Evolutionary conservation across 2,329 filamentous ascomycete genomes (phyloP).

Genomic region (Fusarium sp.): DNA sequence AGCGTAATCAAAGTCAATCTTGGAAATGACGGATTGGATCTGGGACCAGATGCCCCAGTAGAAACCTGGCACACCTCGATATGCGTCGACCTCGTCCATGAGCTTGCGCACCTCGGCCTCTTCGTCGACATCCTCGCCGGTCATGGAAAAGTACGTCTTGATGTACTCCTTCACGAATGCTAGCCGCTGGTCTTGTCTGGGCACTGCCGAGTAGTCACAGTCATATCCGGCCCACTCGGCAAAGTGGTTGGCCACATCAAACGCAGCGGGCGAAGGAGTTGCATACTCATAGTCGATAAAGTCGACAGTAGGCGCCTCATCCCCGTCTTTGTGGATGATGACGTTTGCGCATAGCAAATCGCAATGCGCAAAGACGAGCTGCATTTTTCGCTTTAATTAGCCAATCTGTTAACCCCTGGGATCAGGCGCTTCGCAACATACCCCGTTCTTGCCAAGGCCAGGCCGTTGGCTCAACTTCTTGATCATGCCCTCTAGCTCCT

Average conservation of each 20-base stretch:
- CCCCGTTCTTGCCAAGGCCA: conserved; percentile 80
- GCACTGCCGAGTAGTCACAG: conserved; percentile 88
- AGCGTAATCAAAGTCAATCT: conserved; percentile 97
- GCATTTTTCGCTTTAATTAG: conserved; percentile 26
- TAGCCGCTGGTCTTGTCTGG: conserved; percentile 79
- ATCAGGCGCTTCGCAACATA: conserved; percentile 56
- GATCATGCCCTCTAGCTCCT: conserved; percentile 78
- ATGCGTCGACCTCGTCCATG: conserved; percentile 84
- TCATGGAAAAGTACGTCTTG: conserved; percentile 73
- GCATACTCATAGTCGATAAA: conserved; percentile 99
- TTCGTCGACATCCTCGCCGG: conserved; percentile 58
- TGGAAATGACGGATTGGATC: conserved; percentile 93
- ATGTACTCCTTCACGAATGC: conserved; percentile 90
- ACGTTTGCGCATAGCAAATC: conserved; percentile 97
- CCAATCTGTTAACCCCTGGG: conserved; percentile 1
- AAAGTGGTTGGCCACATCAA: conserved; percentile 98
- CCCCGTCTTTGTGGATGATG: conserved; percentile 73
- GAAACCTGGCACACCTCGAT: conserved; percentile 90
- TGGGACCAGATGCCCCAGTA: conserved; percentile 94
- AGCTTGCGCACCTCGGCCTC: conserved; percentile 76
- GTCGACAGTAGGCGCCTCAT: conserved; percentile 58
- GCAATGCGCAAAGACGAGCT: conserved; percentile 94
- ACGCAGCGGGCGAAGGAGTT: conserved; percentile 91
- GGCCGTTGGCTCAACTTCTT: conserved; percentile 79
- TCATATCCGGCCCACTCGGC: conserved; percentile 98